Evolutionary conservation across 345 rosid genomes (phyloP).

Genomic region (Sonneratia caseolaris): DNA sequence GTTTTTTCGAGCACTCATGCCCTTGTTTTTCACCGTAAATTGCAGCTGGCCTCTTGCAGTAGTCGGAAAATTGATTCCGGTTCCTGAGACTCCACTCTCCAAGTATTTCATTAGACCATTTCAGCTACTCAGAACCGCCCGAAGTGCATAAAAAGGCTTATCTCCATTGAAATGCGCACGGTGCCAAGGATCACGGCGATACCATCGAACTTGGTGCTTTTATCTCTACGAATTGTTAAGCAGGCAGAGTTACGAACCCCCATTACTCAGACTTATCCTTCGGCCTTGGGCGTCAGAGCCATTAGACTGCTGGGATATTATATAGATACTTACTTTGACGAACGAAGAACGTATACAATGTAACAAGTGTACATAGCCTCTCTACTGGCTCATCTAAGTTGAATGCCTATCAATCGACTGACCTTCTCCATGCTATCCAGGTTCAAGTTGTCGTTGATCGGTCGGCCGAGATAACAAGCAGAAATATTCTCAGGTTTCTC

Average conservation of each 20-base stretch:
- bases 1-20: neutral
- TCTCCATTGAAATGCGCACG: neutral
- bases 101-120: slow-evolving; percentile 39
- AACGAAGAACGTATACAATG: neutral
- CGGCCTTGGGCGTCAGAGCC: neutral
- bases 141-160: neutral
- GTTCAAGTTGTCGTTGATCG: neutral
- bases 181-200: neutral
- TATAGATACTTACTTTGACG: neutral
- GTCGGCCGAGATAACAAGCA: neutral
- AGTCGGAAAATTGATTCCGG: slow-evolving; percentile 69
- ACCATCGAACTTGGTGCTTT: neutral
- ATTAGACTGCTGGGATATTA: neutral
- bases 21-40: neutral
- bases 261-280: neutral
- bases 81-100: slow-evolving; percentile 60
- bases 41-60: slow-evolving; percentile 94
- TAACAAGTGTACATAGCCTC: neutral
- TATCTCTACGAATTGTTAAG: neutral
- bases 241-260: neutral
- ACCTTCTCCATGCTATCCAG: neutral
- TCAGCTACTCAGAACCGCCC: slow-evolving; percentile 23
- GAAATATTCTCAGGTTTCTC: too few relatives aligned
- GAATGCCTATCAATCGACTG: neutral
- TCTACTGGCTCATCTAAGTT: neutral